Conservation (phyloP, 2,329 filamentous ascomycete species). For the Apiospora malaysiana region DNA sequence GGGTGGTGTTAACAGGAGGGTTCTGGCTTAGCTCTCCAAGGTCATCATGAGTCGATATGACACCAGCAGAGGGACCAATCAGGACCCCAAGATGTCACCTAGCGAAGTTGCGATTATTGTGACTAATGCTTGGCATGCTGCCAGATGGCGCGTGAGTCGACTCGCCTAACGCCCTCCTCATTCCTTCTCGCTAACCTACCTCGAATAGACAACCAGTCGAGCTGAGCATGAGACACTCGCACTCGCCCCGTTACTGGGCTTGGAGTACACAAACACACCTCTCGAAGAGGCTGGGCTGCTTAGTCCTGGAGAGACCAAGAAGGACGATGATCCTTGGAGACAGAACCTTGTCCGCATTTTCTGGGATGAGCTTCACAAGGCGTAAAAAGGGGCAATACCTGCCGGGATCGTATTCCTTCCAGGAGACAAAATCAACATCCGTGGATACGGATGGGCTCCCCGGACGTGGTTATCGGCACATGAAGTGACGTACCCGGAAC, state of each 20-base stretch:
- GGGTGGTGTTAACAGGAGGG: neutral
- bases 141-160: conserved; percentile 21
- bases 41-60: neutral
- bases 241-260: conserved; percentile 10
- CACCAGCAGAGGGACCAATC: too few species aligned
- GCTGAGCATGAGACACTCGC: conserved; percentile 20
- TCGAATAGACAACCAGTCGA: conserved; percentile 9
- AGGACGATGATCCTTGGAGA: neutral
- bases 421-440: conserved; percentile 13
- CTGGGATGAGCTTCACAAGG: conserved; percentile 10
- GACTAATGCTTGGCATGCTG: conserved; percentile 19
- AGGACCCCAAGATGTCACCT: neutral
- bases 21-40: neutral
- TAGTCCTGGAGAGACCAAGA: neutral
- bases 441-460: conserved; percentile 16
- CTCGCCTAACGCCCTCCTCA: neutral
- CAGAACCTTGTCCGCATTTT: conserved; percentile 4
- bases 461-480: conserved; percentile 22
- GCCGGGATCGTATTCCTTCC: conserved; percentile 21
- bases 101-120: neutral
- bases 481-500: conserved; percentile 21
- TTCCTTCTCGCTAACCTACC: too few species aligned
- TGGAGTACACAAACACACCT: conserved; percentile 6
- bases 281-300: conserved; percentile 20
- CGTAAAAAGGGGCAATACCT: conserved; percentile 14